Evolutionary conservation across 2,329 filamentous ascomycete species (phyloP), one percentile per base, ranked within the genome.

Genomic region (Sporothrix dimorphospora): DNA sequence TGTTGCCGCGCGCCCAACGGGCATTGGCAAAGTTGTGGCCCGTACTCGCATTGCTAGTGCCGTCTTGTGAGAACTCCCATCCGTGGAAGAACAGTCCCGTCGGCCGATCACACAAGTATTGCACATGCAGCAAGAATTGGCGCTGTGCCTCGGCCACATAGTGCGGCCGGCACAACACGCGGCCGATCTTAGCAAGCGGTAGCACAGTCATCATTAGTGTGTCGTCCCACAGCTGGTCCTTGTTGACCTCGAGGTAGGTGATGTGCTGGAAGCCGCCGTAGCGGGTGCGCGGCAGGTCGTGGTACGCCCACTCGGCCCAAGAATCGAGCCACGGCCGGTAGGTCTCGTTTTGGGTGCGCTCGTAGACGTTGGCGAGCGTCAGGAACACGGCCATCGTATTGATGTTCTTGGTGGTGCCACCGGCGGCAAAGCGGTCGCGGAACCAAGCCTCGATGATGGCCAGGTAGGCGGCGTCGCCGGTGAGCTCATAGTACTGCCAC

Each of bases 171-270:
- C 87, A 84, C 2, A 95, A 85, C 4, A 94, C 83, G 71, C 90
- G 85, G 0, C 92, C 92, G 73, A 94, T 94, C 82, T 94, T 94
- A 21, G 92, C 92, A 21, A 94, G 84, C 1, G 92, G 92, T 81
- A 94, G 82, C 6, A 94, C 92, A 0, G 91, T 94, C 92, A 95
- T 95, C 92, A 95, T 94, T 59, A 95, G 84, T 6, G 92, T 95
- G 79, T 95, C 92, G 76, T 94, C 92, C 92, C 92, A 95, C 27
- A 94, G 84, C 82, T 94, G 91, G 79, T 93, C 86, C 74, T 89
- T 85, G 80, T 95, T 94, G 75, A 87, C 85, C 2, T 88, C 86
- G 42, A 90, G 81, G 76, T 94, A 94, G 0, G 92, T 94, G 73
- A 91, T 88, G 80, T 92, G 92, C 80, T 94, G 91, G 84, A 94